A percentile compares a stretch with the other conserved stretches of the same genome.
phyloP scores from a whole-genome alignment of 2,329 filamentous ascomycete genomes.

The Didymella glomerata region DNA sequence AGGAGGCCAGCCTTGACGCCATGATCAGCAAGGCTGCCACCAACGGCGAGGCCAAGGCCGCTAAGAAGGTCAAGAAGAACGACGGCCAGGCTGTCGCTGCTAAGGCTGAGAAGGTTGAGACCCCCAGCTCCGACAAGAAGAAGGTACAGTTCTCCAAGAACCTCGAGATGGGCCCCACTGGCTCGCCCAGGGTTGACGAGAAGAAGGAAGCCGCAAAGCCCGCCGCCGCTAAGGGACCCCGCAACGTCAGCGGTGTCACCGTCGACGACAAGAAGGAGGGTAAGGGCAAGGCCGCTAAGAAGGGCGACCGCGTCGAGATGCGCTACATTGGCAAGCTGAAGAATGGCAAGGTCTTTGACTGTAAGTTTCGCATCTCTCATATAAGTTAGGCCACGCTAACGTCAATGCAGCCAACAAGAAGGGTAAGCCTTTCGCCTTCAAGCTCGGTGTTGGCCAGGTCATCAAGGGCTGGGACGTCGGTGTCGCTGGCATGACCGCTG shows the following conservation, averaged over 20 bases:
- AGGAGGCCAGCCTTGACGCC: slow-evolving; percentile 74
- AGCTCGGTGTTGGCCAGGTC: slow-evolving; percentile 91
- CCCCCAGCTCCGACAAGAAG: slow-evolving; percentile 69
- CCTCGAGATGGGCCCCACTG: slow-evolving; percentile 92
- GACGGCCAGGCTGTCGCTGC: slow-evolving; percentile 79
- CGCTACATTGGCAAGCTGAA: slow-evolving; percentile 96
- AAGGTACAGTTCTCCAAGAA: slow-evolving; percentile 99
- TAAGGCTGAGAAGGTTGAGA: slow-evolving; percentile 60
- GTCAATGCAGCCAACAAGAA: slow-evolving; percentile 87
- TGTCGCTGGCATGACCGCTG: slow-evolving; percentile 88
- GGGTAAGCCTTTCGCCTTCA: slow-evolving; percentile 96
- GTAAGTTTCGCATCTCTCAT: slow-evolving; percentile 62
- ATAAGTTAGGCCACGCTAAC: slow-evolving; percentile 28
- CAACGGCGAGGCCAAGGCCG: slow-evolving; percentile 88
- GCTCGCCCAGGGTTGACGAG: slow-evolving; percentile 57
- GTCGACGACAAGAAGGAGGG: slow-evolving; percentile 96
- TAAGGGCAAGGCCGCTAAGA: slow-evolving; percentile 84
- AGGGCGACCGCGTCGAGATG: slow-evolving; percentile 89
- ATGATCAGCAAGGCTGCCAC: slow-evolving; percentile 79
- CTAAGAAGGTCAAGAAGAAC: slow-evolving; percentile 99
- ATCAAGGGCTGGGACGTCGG: slow-evolving; percentile 99
- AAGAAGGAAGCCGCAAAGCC: slow-evolving; percentile 56
- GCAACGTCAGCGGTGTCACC: slow-evolving; percentile 85
- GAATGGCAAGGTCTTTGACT: slow-evolving; percentile 94
- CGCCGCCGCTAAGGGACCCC: slow-evolving; percentile 65